Evolutionary conservation across 768 basidiomycete species (phyloP).

Genomic region (Kwoniella heveanensis): DNA sequence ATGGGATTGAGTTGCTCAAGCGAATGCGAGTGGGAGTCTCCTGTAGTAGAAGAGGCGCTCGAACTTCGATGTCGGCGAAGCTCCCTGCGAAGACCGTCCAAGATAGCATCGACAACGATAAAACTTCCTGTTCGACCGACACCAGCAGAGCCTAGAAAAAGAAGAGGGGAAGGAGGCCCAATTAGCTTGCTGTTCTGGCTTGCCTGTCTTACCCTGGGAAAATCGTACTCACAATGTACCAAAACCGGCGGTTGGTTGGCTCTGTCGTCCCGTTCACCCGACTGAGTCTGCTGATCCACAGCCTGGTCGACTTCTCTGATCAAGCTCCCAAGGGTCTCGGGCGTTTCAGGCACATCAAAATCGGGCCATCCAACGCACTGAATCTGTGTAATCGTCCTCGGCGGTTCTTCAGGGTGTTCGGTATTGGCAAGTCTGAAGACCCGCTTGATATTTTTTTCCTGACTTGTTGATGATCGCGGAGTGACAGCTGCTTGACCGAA

Average conservation of each 20-base stretch:
- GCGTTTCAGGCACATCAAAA: slow-evolving; percentile 87
- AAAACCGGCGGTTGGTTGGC: slow-evolving; percentile 54
- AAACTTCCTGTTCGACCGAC: slow-evolving; percentile 94
- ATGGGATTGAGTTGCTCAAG: not conserved
- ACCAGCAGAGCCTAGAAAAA: slow-evolving; percentile 73
- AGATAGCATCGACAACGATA: slow-evolving; percentile 66
- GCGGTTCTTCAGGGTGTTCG: slow-evolving; percentile 64
- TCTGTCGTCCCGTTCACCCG: slow-evolving; percentile 20
- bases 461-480: slow-evolving; percentile 21
- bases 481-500: slow-evolving; percentile 53
- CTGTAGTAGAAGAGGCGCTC: not conserved
- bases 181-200: no score
- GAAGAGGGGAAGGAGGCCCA: no score
- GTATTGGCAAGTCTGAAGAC: slow-evolving; percentile 69
- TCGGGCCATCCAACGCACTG: slow-evolving; percentile 97
- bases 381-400: slow-evolving; percentile 76
- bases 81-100: slow-evolving; percentile 47
- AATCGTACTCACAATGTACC: slow-evolving; percentile 55
- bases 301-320: slow-evolving; percentile 68
- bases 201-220: no score
- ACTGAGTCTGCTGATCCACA: slow-evolving; percentile 25
- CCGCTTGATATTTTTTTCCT: slow-evolving; percentile 56
- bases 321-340: slow-evolving; percentile 71
- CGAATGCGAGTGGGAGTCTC: not conserved
- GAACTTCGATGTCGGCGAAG: slow-evolving; percentile 4